These are phyloP conservation scores for Iris pallida DNA, from an alignment of 116 monocot species.

Conservation along the genomic window DNA sequence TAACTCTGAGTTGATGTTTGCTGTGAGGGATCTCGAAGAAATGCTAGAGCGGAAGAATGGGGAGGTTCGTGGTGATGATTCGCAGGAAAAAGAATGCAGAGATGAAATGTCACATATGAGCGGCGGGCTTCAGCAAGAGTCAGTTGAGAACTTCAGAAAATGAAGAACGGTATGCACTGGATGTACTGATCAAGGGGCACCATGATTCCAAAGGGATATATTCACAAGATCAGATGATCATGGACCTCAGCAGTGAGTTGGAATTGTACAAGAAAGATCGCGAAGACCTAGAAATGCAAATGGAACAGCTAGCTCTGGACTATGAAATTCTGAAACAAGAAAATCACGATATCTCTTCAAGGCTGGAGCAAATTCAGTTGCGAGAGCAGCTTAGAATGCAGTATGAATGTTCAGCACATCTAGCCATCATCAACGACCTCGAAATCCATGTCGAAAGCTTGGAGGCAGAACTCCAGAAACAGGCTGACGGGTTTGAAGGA, in stretches of 20 bases:
- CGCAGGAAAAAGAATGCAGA: conserved; percentile 6
- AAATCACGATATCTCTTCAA: conserved; percentile 69
- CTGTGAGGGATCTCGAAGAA: conserved; percentile 76
- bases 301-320: conserved; percentile 98
- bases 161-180: conserved; percentile 36
- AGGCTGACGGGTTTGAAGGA: conserved; percentile 57
- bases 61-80: conserved; percentile 22
- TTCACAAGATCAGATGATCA: conserved; percentile 48
- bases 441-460: conserved; percentile 62
- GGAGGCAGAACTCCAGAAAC: conserved; percentile 66
- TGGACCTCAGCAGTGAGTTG: conserved; percentile 58
- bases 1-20: conserved; percentile 71
- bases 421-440: conserved; percentile 71
- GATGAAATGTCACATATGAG: conserved; percentile 9
- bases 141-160: conserved; percentile 24
- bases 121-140: conserved; percentile 21
- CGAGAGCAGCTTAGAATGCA: conserved; percentile 83
- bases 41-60: conserved; percentile 53
- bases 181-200: conserved; percentile 31
- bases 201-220: conserved; percentile 13
- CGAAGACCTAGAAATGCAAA: conserved; percentile 88
- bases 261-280: conserved; percentile 86
- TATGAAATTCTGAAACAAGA: conserved; percentile 97
- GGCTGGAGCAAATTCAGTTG: conserved; percentile 73
- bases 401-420: conserved; percentile 80